Conservation (phyloP, 306 rosid species). For the Abrus pulchellus region DNA sequence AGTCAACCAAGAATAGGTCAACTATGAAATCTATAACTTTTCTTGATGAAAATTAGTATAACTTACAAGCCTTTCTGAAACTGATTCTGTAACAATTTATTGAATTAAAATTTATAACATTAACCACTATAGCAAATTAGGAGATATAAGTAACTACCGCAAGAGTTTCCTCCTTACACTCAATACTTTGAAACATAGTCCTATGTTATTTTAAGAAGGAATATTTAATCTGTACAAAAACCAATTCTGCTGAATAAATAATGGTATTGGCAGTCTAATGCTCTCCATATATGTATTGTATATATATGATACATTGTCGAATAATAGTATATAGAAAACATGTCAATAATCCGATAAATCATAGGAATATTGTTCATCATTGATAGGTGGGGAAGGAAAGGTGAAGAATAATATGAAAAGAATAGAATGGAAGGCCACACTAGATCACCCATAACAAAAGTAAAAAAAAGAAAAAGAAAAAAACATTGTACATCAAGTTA, state of each 20-base stretch:
- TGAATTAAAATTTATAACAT: neutral
- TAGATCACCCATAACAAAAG: slow-evolving; percentile 25
- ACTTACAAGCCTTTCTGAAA: neutral
- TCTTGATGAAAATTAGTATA: neutral
- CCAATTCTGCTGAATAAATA: slow-evolving; percentile 19
- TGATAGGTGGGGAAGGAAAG: slow-evolving; percentile 3
- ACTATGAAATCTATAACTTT: neutral
- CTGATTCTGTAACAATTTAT: neutral
- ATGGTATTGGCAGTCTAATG: slow-evolving; percentile 15
- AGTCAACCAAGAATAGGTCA: neutral
- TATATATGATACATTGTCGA: slow-evolving; percentile 32
- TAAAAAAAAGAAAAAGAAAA: neutral
- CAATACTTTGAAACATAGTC: neutral
- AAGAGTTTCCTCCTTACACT: slow-evolving; percentile 4
- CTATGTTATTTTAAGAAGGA: slow-evolving; percentile 3
- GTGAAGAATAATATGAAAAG: slow-evolving; percentile 24
- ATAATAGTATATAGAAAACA: neutral
- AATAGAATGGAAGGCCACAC: slow-evolving; percentile 29
- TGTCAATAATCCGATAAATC: slow-evolving; percentile 4
- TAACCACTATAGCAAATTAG: neutral
- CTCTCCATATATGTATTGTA: slow-evolving; percentile 18
- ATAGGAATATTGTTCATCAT: slow-evolving; percentile 26
- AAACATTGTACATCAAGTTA: slow-evolving; percentile 22
- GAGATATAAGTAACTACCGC: neutral
- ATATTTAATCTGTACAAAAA: neutral